Evolutionary conservation across 495 filamentous ascomycete genomes (phyloP).

Genomic region (Penicillium macrosclerotiorum): DNA sequence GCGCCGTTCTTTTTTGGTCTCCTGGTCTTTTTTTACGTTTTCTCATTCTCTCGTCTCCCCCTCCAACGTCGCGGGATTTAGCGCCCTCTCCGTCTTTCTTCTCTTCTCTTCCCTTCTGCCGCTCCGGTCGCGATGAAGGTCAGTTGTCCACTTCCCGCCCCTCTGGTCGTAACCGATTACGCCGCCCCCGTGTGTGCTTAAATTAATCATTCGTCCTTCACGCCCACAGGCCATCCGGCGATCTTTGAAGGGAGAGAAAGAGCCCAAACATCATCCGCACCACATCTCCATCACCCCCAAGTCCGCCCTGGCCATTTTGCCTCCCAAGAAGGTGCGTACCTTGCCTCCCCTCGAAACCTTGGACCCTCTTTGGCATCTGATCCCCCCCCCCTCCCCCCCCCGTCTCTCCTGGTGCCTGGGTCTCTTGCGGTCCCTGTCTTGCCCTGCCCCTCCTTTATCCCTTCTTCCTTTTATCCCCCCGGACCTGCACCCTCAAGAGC

Average conservation of each 20-base stretch:
- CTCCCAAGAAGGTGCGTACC: conserved; percentile 84
- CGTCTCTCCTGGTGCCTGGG: background rate
- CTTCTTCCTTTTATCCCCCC: conserved; percentile 12
- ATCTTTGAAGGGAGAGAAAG: conserved; percentile 84
- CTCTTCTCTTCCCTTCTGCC: background rate
- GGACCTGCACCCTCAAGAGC: background rate
- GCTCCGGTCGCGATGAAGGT: conserved; percentile 26
- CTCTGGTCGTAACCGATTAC: conserved; percentile 8
- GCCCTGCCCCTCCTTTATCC: conserved; percentile 14
- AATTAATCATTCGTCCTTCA: conserved; percentile 13
- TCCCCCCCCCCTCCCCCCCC: background rate
- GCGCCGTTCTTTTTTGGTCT: background rate
- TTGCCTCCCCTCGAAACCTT: conserved; percentile 2
- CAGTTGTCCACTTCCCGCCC: conserved; percentile 2
- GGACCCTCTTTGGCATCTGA: too few species aligned
- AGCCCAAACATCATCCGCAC: conserved; percentile 67
- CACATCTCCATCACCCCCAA: conserved; percentile 90
- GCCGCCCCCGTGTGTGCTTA: conserved; percentile 5
- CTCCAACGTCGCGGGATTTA: too few species aligned
- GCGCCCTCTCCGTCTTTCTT: too few species aligned
- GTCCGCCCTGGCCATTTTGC: conserved; percentile 88
- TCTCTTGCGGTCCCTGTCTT: background rate
- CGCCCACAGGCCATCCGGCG: conserved; percentile 68
- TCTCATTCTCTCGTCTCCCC: too few species aligned
- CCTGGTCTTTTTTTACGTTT: background rate